Base-by-base conservation (phyloP, 805 yeast species). In the Kluyveromyces starmeri region DNA sequence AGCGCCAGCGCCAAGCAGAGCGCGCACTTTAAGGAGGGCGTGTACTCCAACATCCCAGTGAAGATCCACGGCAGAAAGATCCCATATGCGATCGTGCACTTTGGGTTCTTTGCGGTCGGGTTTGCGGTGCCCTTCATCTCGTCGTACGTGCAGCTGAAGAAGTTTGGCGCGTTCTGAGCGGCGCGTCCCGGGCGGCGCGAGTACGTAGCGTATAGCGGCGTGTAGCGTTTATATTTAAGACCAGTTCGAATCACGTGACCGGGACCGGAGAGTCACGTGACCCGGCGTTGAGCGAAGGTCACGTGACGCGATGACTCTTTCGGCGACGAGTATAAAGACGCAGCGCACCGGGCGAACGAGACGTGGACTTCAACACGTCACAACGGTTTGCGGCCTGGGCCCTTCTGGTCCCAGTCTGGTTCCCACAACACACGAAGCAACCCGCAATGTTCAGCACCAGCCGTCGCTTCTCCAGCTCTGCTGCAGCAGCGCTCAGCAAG, bases 11-110 rank as follows among this genome's bases (percentile, higher is more conserved):
- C 80, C 38, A 58, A 40, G 30, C 38, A 39, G 27, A 66, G 63
- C 32, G 69, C 51, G 44, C 82, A 74, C 64, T 77, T 71, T 57
- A 75, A 76, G 51, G 81, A 74, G 55, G 96, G 96, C 55, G 78
- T 79, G 31, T 92, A 92, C 78, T 69, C 81, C 54, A 89, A 92
- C 75, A 58, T 89, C 45, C 98, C 98, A 47, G 92, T 89, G 77
- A 76, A 76, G 72, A 94, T 89, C 44, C 86, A 85, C 73, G 71
- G 78, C 75, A 86, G 95, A 73, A 82, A 77, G 68, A 72, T 89
- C 46, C 97, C 96, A 48, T 86, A 73, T 61, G 83, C 78, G 47
- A 67, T 85, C 35, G 71, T 80, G 47, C 94, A 81, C 70, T 80
- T 83, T 71, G 75, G 86, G 35, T 80, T 76, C 67, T 70, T 80